Conservation (phyloP, 1,284 basidiomycete species). For the Cryptococcus amylolentus region DNA sequence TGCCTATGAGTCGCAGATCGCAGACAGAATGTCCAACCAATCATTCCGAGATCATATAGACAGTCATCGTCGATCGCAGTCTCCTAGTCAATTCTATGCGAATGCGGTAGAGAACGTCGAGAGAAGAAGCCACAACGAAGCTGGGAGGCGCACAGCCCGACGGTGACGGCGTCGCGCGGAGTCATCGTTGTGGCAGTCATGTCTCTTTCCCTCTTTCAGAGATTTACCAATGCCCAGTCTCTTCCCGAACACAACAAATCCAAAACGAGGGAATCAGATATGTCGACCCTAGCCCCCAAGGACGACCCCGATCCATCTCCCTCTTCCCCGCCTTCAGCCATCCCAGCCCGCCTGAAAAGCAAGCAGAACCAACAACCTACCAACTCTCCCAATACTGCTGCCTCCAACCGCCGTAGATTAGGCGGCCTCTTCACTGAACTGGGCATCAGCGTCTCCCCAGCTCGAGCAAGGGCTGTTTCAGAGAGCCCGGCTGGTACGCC, state of each 20-base stretch:
- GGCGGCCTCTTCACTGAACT: constrained; percentile 19
- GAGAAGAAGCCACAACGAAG: too few species aligned
- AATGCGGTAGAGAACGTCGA: too few species aligned
- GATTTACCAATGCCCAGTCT: background rate
- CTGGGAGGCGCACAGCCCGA: too few species aligned
- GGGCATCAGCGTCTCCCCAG: constrained; percentile 2
- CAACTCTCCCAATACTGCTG: constrained; percentile 26
- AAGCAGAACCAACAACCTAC: constrained; percentile 19
- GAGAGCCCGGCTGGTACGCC: background rate
- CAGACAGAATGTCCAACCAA: too few species aligned
- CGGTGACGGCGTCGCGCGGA: too few species aligned
- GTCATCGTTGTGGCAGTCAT: background rate
- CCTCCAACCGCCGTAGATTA: constrained; percentile 19
- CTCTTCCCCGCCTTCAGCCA: background rate
- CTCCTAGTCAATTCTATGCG: too few species aligned
- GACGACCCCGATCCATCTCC: background rate
- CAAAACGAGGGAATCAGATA: background rate
- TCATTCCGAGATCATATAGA: too few species aligned
- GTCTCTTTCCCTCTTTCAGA: background rate
- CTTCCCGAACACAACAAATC: background rate
- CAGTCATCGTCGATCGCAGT: too few species aligned
- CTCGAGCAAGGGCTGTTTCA: background rate
- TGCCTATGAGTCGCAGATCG: too few species aligned
- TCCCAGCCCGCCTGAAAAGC: background rate
- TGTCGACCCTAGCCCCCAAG: background rate